These are phyloP conservation scores for Cinchona pubescens DNA, from an alignment of 257 asterid species.

Conservation along the genomic window DNA sequence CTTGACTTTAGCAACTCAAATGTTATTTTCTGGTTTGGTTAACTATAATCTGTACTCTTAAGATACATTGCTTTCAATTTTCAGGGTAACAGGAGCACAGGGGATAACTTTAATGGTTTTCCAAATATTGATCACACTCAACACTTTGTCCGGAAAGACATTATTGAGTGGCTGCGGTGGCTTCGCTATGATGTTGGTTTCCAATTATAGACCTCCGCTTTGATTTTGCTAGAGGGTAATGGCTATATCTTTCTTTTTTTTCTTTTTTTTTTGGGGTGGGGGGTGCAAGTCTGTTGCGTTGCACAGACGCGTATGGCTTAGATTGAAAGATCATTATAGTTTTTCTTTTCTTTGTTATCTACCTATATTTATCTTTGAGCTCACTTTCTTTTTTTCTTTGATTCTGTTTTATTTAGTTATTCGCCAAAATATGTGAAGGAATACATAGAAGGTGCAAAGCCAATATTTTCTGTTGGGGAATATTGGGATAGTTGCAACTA, in stretches of 20 bases:
- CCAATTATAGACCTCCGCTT: slow-evolving; percentile 98
- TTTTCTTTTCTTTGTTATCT: background rate
- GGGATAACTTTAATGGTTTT: slow-evolving; percentile 83
- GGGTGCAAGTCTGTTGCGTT: no score
- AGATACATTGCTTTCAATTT: slow-evolving; percentile 22
- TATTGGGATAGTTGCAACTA: slow-evolving; percentile 96
- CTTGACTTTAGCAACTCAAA: no score
- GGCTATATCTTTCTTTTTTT: background rate
- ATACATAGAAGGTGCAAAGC: slow-evolving; percentile 67
- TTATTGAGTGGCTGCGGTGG: slow-evolving; percentile 77
- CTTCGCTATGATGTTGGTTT: slow-evolving; percentile 64
- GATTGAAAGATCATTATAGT: background rate
- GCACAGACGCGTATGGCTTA: no score
- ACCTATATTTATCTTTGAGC: background rate
- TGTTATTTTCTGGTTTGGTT: no score
- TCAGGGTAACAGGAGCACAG: slow-evolving; percentile 86
- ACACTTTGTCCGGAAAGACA: slow-evolving; percentile 76
- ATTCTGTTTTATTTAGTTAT: slow-evolving; percentile 41
- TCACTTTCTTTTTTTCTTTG: slow-evolving; percentile 12
- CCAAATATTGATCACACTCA: slow-evolving; percentile 94
- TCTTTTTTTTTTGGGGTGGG: no score
- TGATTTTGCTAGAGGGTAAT: slow-evolving; percentile 91
- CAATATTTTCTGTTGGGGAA: slow-evolving; percentile 87
- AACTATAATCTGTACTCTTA: background rate
- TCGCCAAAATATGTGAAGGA: slow-evolving; percentile 82